These are phyloP conservation scores for Xerocomellus amylosporus DNA, from an alignment of 768 basidiomycete species.

Conservation along the genomic window DNA sequence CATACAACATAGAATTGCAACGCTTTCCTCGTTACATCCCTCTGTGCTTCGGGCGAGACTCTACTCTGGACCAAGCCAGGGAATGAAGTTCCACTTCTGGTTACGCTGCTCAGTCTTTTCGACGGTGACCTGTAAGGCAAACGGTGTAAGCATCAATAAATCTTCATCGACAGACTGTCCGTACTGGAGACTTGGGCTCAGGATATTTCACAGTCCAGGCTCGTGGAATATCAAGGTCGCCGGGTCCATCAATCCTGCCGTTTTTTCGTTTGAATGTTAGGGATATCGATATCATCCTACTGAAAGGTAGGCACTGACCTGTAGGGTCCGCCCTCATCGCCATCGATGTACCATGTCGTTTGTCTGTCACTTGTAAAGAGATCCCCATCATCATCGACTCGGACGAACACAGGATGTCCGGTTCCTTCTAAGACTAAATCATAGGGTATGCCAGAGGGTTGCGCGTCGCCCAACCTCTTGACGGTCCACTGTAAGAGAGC, in stretches of 20 bases:
- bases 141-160: conserved; percentile 2
- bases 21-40: not conserved
- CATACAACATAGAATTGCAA: no score
- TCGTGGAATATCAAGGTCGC: not conserved
- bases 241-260: not conserved
- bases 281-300: no score
- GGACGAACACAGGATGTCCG: no score
- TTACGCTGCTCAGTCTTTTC: no score
- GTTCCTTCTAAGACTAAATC: not conserved
- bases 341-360: not conserved
- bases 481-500: not conserved
- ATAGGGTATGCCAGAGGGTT: not conserved
- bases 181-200: not conserved
- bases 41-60: not conserved
- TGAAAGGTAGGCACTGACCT: not conserved
- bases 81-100: not conserved
- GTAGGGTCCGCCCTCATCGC: not conserved
- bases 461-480: no score
- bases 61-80: not conserved
- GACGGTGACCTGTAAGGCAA: not conserved
- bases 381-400: not conserved
- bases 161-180: not conserved
- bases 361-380: not conserved
- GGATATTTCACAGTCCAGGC: not conserved
- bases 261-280: not conserved